Evolutionary conservation across 179 eudicot genomes (phyloP), one percentile per base, ranked within the genome.

Genomic region (Corrigiola litoralis): DNA sequence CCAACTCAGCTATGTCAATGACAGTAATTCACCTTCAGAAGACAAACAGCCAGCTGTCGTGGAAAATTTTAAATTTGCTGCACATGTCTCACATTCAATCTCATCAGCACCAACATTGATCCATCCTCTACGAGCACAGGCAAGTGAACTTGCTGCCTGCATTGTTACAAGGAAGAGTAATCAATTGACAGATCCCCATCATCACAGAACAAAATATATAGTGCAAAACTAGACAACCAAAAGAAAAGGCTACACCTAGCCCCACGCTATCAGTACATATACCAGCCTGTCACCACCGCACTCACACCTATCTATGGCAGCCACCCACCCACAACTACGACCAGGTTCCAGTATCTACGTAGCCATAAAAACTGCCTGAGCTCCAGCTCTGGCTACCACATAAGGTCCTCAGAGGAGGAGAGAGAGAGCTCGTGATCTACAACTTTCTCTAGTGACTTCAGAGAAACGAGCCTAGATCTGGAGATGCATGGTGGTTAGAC

Each of bases 61-160:
- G 47, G 48, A 29, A 72, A 81, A 85, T 51, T 71, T 79, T 64
- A 86, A 74, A 78, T 52, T 80, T 63, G 85, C 88, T 53, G 86
- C 83, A 63, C 99, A 95, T 31, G 96, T 77, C 81, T 95, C 99
- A 42, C 99, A 95, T 71, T 80, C 92, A 83, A 95, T 81, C 73
- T 82, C 81, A 72, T 95, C 95, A 78, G 81, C 75, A 71, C 76
- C 86, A 74, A 86, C 71, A 77, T 91, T 95, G 56, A 91, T 75
- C 99, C 99, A 95, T 64, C 99, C 99, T 77, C 87, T 84, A 67
- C 96, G 86, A 32, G 99, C 97, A 85, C 97, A 95, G 40, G 95
- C 85, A 65, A 95, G 65, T 44, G 99, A 88, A 77, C 90, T 87
- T 46, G 95, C 89, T 79, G 78, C 89, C 99, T 95, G 81, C 75